A percentile compares a stretch with the other conserved stretches of the same genome.
Evolutionary conservation across 192 early-diverging fungal genomes (phyloP).

Genomic region (Coemansia sp.): DNA sequence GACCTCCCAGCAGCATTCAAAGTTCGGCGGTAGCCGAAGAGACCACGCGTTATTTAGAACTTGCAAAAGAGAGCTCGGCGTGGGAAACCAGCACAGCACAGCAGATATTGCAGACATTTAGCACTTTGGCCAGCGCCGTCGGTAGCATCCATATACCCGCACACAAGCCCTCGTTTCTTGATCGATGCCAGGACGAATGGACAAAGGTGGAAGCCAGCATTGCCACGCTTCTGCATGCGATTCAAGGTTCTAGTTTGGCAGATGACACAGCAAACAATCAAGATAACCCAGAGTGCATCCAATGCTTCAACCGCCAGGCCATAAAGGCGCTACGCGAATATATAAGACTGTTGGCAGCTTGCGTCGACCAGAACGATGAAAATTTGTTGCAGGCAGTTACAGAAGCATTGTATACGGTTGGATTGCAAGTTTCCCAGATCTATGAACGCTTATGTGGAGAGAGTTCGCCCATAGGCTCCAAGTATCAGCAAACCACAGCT

Average conservation of each 20-base stretch:
- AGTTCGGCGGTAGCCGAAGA: background rate
- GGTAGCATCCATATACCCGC: constrained; percentile 13
- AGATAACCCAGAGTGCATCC: constrained; percentile 1
- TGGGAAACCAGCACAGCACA: constrained; percentile 22
- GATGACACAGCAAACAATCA: background rate
- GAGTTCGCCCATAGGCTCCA: too few species aligned
- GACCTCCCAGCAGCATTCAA: background rate
- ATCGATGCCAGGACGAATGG: constrained; percentile 23
- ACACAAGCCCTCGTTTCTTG: constrained; percentile 2
- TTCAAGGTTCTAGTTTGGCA: background rate
- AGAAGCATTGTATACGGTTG: constrained; percentile 7
- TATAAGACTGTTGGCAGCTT: constrained; percentile 14
- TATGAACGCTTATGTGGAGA: too few species aligned
- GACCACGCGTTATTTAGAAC: background rate
- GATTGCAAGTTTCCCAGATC: too few species aligned
- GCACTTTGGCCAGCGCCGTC: constrained; percentile 26
- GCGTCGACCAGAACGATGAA: constrained; percentile 5
- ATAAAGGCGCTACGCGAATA: constrained; percentile 25
- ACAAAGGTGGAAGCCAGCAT: constrained; percentile 12
- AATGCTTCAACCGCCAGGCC: constrained; percentile 23
- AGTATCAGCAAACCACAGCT: too few species aligned
- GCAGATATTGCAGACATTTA: constrained; percentile 35
- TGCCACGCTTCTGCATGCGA: constrained; percentile 14
- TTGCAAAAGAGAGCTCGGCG: background rate
- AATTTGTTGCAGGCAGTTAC: constrained; percentile 13